Conservation (phyloP, 345 rosid species). For the Dovyalis caffra region DNA sequence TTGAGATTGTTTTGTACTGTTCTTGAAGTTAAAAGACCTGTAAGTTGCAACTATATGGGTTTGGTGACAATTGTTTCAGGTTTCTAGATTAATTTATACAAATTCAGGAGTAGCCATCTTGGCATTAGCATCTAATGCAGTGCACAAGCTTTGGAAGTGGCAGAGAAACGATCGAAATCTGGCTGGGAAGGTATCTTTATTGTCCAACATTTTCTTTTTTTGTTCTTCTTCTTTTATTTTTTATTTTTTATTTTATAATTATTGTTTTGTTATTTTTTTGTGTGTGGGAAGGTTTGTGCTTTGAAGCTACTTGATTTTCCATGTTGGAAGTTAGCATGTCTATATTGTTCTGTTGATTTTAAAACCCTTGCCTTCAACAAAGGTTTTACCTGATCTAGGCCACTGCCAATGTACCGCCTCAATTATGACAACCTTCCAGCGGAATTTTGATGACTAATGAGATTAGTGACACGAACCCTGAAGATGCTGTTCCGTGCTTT, state of each 20-base stretch:
- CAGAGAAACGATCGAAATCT: conserved; percentile 51
- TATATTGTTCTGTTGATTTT: background rate
- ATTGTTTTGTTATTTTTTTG: no score
- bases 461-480: conserved; percentile 53
- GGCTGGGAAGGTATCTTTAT: conserved; percentile 43
- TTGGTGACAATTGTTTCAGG: conserved; percentile 42
- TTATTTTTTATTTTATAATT: no score
- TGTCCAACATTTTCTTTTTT: background rate
- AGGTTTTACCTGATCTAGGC: conserved; percentile 43
- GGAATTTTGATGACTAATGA: conserved; percentile 77
- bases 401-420: conserved; percentile 57
- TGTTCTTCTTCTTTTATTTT: no score
- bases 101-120: conserved; percentile 72
- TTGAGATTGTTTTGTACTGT: background rate
- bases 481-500: conserved; percentile 81
- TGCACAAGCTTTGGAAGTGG: conserved; percentile 93
- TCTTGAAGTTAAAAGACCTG: background rate
- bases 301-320: background rate
- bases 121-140: conserved; percentile 84
- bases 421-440: conserved; percentile 70
- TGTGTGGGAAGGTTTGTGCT: background rate
- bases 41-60: background rate
- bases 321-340: conserved; percentile 3
- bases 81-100: conserved; percentile 69
- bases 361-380: conserved; percentile 8